Conservation (phyloP, 2,329 filamentous ascomycete genomes). For the Didymella pinodella region DNA sequence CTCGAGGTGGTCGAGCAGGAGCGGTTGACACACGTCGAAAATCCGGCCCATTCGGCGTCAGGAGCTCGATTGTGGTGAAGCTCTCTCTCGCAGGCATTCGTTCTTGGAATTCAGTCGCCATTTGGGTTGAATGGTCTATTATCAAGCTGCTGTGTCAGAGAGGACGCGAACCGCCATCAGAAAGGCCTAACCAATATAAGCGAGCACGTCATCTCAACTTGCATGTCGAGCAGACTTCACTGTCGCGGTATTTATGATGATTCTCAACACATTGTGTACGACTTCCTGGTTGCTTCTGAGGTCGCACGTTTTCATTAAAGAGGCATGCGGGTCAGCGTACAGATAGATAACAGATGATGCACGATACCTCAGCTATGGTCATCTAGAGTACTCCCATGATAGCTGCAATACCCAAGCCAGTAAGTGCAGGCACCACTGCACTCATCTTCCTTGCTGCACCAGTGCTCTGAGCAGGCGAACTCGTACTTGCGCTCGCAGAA, state of each 20-base stretch:
- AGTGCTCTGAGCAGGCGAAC: conserved; percentile 3
- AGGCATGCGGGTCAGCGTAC: not conserved
- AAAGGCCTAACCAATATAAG: no score
- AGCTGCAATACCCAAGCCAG: conserved; percentile 5
- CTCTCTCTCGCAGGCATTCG: not conserved
- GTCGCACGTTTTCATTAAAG: not conserved
- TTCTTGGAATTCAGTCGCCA: not conserved
- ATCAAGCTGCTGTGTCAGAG: no score
- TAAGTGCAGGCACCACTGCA: conserved; percentile 5
- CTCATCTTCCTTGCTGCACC: conserved; percentile 10
- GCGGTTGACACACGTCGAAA: conserved; percentile 10
- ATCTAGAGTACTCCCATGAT: conserved; percentile 6
- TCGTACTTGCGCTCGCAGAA: not conserved
- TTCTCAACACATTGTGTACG: no score
- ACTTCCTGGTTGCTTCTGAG: no score
- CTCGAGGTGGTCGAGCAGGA: conserved; percentile 1
- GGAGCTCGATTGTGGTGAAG: conserved; percentile 10
- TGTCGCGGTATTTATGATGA: no score
- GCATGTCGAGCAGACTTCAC: no score
- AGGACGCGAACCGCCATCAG: not conserved
- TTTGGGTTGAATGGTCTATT: not conserved
- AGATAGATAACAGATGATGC: not conserved
- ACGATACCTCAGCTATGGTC: not conserved
- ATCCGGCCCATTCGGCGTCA: conserved; percentile 6
- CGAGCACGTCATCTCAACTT: no score